phyloP scores from a whole-genome alignment of 2,329 filamentous ascomycete species.

The Exserohilum rostratum region DNA sequence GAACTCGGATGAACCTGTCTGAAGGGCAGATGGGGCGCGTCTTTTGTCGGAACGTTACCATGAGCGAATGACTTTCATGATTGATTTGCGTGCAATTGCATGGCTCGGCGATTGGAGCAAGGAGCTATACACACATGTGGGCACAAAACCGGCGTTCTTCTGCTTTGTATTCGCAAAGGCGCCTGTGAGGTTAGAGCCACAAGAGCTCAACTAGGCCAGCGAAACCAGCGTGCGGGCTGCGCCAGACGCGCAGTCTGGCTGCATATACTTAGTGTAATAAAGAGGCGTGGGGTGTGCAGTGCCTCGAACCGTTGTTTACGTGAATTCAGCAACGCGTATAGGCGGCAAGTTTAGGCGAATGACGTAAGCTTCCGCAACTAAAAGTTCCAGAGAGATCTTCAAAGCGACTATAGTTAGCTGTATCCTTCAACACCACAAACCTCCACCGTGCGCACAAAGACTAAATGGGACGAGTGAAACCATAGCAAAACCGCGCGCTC shows the following conservation, averaged over 20 bases:
- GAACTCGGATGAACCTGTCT: conserved; percentile 13
- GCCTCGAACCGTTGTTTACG: neutral
- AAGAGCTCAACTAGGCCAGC: conserved; percentile 11
- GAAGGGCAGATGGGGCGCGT: conserved; percentile 23
- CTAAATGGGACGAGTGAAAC: neutral
- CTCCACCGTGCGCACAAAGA: conserved; percentile 1
- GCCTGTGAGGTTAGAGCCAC: conserved; percentile 15
- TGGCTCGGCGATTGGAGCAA: conserved; percentile 48
- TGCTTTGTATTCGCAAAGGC: conserved; percentile 25
- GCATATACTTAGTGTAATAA: conserved; percentile 42
- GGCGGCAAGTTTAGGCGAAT: conserved; percentile 26
- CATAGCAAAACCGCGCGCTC: neutral
- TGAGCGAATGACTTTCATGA: conserved; percentile 48
- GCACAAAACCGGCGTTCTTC: conserved; percentile 40
- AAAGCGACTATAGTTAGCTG: neutral
- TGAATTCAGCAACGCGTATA: conserved; percentile 3
- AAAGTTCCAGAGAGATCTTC: conserved; percentile 32
- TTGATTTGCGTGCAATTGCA: conserved; percentile 43
- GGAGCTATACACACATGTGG: conserved; percentile 26
- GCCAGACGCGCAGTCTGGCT: conserved; percentile 22
- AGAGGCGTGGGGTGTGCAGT: conserved; percentile 20
- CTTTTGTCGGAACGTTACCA: conserved; percentile 38
- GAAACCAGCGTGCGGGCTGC: conserved; percentile 21
- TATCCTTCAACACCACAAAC: neutral
- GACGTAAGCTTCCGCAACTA: conserved; percentile 29